Conservation (phyloP, 2,329 filamentous ascomycete genomes). For the Ceratocystis eucalypticola region DNA sequence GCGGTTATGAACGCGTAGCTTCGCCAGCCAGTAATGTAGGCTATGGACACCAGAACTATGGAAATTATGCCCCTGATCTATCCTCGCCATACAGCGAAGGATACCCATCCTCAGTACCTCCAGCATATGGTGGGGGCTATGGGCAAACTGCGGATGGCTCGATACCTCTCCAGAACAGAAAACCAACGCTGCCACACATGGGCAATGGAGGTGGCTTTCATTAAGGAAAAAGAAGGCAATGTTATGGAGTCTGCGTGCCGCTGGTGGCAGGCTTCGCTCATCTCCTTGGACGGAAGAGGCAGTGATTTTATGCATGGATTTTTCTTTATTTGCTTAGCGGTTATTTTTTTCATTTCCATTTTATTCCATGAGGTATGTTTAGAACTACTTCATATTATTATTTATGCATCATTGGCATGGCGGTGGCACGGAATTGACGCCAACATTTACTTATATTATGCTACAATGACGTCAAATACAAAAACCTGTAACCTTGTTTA, state of each 20-base stretch:
- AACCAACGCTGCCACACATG: neutral
- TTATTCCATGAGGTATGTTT: neutral
- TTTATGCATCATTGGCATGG: neutral
- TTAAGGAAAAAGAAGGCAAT: neutral
- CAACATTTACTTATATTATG: neutral
- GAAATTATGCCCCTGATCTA: neutral
- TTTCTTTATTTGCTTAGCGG: neutral
- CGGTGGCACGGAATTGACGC: neutral
- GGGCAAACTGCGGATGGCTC: neutral
- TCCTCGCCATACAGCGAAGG: neutral
- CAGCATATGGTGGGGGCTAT: slow-evolving; percentile 9
- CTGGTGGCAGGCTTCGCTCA: neutral
- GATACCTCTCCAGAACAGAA: slow-evolving; percentile 14
- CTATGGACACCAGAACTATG: neutral
- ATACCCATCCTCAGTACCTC: neutral
- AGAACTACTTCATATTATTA: neutral
- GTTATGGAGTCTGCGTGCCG: neutral
- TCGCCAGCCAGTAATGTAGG: slow-evolving; percentile 2
- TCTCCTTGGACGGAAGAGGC: neutral
- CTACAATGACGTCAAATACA: neutral
- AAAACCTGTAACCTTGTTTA: too few relatives aligned
- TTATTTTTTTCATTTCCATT: neutral
- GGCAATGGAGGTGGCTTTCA: neutral
- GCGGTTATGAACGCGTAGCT: slow-evolving; percentile 5
- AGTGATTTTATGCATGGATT: neutral